Conservation (phyloP, 1,284 basidiomycete genomes). For the Cryptococcus hybrid region DNA sequence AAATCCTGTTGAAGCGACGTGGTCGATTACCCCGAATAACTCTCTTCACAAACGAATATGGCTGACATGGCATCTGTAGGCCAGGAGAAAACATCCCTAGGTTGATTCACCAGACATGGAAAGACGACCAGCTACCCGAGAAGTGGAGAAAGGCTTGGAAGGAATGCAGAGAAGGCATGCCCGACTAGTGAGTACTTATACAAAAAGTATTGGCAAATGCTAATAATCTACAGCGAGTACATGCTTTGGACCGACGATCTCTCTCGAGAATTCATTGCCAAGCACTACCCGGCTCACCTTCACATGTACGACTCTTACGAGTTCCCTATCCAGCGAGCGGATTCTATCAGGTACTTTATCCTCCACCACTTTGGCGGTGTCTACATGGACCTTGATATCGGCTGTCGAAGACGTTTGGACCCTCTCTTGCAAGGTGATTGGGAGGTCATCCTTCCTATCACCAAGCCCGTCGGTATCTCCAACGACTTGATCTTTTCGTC, state of each 20-base stretch:
- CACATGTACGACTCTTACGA: slow-evolving; percentile 88
- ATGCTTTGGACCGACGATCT: slow-evolving; percentile 94
- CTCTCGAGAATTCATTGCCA: slow-evolving; percentile 84
- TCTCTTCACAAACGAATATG: too few species aligned
- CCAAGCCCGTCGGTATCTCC: slow-evolving; percentile 93
- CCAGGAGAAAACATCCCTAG: slow-evolving; percentile 74
- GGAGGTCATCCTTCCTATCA: slow-evolving; percentile 88
- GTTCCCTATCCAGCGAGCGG: slow-evolving; percentile 94
- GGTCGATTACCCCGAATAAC: too few species aligned
- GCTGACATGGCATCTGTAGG: slow-evolving; percentile 16
- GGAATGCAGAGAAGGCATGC: slow-evolving; percentile 80
- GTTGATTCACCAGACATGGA: slow-evolving; percentile 99
- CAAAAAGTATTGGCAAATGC: background rate
- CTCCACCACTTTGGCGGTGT: slow-evolving; percentile 93
- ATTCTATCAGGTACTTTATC: slow-evolving; percentile 97
- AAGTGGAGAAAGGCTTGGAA: slow-evolving; percentile 78
- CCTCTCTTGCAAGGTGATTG: slow-evolving; percentile 71
- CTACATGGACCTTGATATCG: slow-evolving; percentile 97
- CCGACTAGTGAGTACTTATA: slow-evolving; percentile 77
- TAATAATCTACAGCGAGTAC: slow-evolving; percentile 60
- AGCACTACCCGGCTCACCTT: slow-evolving; percentile 88
- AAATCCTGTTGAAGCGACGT: too few species aligned
- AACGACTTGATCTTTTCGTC: slow-evolving; percentile 96
- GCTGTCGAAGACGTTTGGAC: slow-evolving; percentile 86
- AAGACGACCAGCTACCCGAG: slow-evolving; percentile 78